These are phyloP conservation scores for Neonothopanus nambi DNA, from an alignment of 1,284 basidiomycete genomes.

Conservation along the genomic window DNA sequence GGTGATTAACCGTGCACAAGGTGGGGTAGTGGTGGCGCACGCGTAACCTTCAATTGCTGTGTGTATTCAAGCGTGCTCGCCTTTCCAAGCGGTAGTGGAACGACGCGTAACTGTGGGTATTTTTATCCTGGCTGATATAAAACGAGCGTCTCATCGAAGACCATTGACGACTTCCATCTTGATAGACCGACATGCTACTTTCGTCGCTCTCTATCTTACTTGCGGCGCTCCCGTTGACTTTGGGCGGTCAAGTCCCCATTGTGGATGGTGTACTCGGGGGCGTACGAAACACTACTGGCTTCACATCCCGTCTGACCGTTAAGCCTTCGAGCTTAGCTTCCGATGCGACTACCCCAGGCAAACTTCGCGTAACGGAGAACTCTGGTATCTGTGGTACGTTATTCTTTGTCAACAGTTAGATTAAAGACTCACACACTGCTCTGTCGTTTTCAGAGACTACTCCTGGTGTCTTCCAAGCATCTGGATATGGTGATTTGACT, in stretches of 20 bases:
- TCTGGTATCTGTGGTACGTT: slow-evolving; percentile 36
- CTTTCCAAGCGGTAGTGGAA: too few relatives aligned
- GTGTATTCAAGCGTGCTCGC: too few relatives aligned
- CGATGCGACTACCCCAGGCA: slow-evolving; percentile 33
- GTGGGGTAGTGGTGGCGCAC: too few relatives aligned
- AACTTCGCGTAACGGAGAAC: slow-evolving; percentile 41
- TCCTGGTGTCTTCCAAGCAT: slow-evolving; percentile 41
- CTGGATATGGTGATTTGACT: slow-evolving; percentile 45
- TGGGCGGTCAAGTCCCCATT: slow-evolving; percentile 9
- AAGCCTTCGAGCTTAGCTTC: slow-evolving; percentile 3
- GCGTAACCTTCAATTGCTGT: too few relatives aligned
- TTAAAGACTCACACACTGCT: not conserved
- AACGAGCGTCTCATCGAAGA: too few relatives aligned
- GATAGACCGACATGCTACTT: slow-evolving; percentile 1
- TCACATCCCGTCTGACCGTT: not conserved
- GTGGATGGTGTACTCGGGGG: slow-evolving; percentile 13
- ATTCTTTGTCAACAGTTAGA: not conserved
- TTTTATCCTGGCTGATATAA: too few relatives aligned
- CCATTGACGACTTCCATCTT: too few relatives aligned
- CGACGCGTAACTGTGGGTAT: too few relatives aligned
- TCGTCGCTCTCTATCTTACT: not conserved
- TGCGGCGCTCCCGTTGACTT: not conserved
- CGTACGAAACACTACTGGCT: not conserved
- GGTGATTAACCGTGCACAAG: too few relatives aligned
- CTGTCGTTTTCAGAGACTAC: slow-evolving; percentile 32